Percentiles rank a stretch among this genome's conserved stretches.
Evolutionary conservation across 2,329 filamentous ascomycete species (phyloP).

Genomic region (Rosellinia necatrix): DNA sequence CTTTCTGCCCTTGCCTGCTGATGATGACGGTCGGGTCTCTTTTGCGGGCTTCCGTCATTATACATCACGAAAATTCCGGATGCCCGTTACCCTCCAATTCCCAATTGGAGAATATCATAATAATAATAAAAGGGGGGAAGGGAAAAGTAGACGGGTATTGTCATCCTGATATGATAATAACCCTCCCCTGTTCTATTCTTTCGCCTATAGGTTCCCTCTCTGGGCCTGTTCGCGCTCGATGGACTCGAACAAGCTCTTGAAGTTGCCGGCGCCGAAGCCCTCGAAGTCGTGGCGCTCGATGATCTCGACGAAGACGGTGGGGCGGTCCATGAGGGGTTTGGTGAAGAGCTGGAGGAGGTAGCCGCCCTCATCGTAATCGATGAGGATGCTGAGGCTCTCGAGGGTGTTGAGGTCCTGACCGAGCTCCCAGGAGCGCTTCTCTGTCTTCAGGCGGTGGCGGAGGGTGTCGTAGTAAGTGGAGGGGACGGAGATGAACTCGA

Average conservation of each 20-base stretch:
- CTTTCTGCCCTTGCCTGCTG: background rate
- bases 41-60: background rate
- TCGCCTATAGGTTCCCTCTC: conserved; percentile 74
- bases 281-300: conserved; percentile 91
- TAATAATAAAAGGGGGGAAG: too few relatives aligned
- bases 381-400: conserved; percentile 80
- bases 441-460: conserved; percentile 71
- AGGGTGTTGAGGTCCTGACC: conserved; percentile 81
- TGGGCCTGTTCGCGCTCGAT: conserved; percentile 91
- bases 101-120: background rate
- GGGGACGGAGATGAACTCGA: conserved; percentile 91
- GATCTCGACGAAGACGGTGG: conserved; percentile 95
- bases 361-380: conserved; percentile 92
- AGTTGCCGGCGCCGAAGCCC: conserved; percentile 93
- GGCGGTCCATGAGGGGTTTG: conserved; percentile 90
- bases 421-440: conserved; percentile 64
- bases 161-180: background rate
- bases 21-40: too few relatives aligned
- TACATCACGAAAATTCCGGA: background rate
- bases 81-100: background rate
- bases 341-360: conserved; percentile 80
- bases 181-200: background rate
- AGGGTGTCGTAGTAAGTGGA: conserved; percentile 84
- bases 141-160: too few relatives aligned
- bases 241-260: conserved; percentile 92